Evolutionary conservation across 2,329 filamentous ascomycete species (phyloP).

Genomic region (Tolypocladium guangdongense): DNA sequence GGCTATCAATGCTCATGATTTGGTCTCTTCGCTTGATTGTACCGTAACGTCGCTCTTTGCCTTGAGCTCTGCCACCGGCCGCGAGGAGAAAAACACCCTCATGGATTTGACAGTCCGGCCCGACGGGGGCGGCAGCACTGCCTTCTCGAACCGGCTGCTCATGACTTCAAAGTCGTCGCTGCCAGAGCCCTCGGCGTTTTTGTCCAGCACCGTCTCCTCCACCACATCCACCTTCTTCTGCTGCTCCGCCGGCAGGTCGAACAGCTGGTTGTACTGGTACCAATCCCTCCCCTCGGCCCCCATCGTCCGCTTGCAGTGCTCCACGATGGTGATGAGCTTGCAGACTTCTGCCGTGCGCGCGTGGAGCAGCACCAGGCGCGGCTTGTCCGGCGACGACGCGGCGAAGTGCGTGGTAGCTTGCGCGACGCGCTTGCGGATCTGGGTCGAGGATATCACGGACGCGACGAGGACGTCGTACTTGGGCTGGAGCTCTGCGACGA

Average conservation of each 20-base stretch:
- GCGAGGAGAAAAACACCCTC: conserved; percentile 47
- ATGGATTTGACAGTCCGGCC: conserved; percentile 40
- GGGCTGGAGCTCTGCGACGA: conserved; percentile 31
- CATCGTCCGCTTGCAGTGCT: conserved; percentile 52
- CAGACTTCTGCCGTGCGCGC: conserved; percentile 39
- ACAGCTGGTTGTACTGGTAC: conserved; percentile 48
- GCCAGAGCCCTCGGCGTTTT: conserved; percentile 14
- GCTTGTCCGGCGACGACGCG: conserved; percentile 7
- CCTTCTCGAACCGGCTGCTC: conserved; percentile 44
- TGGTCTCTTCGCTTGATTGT: conserved; percentile 30
- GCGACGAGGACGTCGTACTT: conserved; percentile 40
- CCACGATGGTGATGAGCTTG: conserved; percentile 59
- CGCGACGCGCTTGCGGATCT: conserved; percentile 44
- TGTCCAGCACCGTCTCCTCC: conserved; percentile 31
- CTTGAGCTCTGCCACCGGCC: conserved; percentile 44
- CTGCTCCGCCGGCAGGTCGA: conserved; percentile 29
- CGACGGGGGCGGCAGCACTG: conserved; percentile 34
- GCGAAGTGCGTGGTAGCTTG: conserved; percentile 33
- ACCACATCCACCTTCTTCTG: conserved; percentile 21
- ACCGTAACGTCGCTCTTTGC: conserved; percentile 32
- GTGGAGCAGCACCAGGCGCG: conserved; percentile 35
- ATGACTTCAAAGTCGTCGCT: conserved; percentile 46
- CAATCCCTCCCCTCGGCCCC: conserved; percentile 33
- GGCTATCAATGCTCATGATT: conserved; percentile 1
- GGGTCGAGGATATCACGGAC: conserved; percentile 48